Conservation (phyloP, 345 rosid species). For the Eucalyptus cloeziana region DNA sequence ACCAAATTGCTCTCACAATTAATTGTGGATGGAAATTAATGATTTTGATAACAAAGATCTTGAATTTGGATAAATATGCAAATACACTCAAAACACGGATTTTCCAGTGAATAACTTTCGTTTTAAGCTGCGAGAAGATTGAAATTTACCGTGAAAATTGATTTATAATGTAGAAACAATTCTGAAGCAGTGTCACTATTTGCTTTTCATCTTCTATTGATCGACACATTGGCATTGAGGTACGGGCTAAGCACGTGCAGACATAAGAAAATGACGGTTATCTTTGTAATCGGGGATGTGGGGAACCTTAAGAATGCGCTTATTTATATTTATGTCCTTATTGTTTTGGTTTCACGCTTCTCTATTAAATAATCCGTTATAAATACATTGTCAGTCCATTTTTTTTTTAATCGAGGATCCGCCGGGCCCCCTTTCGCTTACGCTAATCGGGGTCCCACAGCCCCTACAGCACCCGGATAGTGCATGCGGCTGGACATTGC, state of each 20-base stretch:
- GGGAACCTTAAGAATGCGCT: not conserved
- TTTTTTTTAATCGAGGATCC: no score
- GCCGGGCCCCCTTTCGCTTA: no score
- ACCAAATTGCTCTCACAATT: not conserved
- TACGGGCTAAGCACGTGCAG: not conserved
- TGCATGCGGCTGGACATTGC: no score
- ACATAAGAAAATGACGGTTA: not conserved
- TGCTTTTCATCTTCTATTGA: not conserved
- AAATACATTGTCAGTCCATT: not conserved
- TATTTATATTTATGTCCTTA: not conserved
- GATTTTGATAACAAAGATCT: not conserved
- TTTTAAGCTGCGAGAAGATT: not conserved
- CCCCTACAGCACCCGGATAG: no score
- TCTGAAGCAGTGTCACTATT: not conserved
- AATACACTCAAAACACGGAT: not conserved
- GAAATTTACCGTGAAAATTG: not conserved
- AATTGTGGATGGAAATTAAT: not conserved
- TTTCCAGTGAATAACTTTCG: not conserved
- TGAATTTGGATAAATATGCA: not conserved
- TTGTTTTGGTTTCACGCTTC: not conserved
- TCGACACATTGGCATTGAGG: not conserved
- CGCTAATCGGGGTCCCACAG: no score
- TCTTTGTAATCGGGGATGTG: not conserved
- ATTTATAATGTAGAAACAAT: not conserved
- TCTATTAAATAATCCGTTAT: not conserved